These are phyloP conservation scores for Xylariaceae sp. DNA, from an alignment of 2,329 filamentous ascomycete genomes.

Conservation along the genomic window DNA sequence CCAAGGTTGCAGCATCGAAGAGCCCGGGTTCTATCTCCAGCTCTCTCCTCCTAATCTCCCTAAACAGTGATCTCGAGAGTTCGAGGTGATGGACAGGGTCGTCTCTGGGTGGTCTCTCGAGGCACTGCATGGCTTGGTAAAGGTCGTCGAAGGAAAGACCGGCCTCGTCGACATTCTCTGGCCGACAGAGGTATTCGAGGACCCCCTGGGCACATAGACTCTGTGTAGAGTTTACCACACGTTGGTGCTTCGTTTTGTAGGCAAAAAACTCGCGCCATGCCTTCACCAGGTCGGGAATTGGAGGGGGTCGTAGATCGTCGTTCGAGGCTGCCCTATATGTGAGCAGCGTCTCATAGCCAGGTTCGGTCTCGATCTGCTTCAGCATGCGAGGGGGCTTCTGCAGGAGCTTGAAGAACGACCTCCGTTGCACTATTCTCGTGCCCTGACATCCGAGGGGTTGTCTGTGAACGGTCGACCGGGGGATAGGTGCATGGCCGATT, in stretches of 20 bases:
- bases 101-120: constrained; percentile 40
- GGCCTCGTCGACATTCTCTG: constrained; percentile 24
- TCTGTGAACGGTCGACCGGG: constrained; percentile 25
- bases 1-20: constrained; percentile 9
- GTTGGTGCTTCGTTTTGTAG: constrained; percentile 43
- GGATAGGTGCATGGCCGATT: constrained; percentile 1
- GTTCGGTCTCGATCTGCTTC: constrained; percentile 59
- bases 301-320: constrained; percentile 60
- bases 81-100: constrained; percentile 41
- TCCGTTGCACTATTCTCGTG: constrained; percentile 33
- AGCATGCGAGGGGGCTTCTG: constrained; percentile 52
- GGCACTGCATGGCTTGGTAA: constrained; percentile 39
- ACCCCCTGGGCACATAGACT: constrained; percentile 55
- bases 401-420: constrained; percentile 61
- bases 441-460: constrained; percentile 27
- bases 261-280: constrained; percentile 62
- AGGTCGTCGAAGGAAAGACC: constrained; percentile 37
- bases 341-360: constrained; percentile 67
- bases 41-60: constrained; percentile 28
- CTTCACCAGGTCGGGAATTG: constrained; percentile 54
- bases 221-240: constrained; percentile 59
- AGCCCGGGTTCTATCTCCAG: constrained; percentile 7
- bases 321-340: constrained; percentile 59
- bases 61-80: constrained; percentile 41
- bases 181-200: constrained; percentile 52